Percentiles rank a stretch among this genome's conserved stretches.
phyloP scores from a whole-genome alignment of 73 alveolate genomes.

The Paraurostyla sp. region DNA sequence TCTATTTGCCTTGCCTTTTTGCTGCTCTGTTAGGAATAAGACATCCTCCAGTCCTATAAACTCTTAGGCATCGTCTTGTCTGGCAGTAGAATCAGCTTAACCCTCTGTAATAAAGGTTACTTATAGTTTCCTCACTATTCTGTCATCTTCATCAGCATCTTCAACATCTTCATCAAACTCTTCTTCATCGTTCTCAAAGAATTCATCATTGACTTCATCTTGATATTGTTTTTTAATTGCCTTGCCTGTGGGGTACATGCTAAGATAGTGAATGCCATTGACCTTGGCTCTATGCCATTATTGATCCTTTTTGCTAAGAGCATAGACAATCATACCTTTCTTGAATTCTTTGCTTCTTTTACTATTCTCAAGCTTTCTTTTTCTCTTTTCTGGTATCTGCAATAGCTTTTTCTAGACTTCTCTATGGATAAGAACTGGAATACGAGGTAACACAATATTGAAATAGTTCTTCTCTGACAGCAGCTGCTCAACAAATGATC shows the following conservation, averaged over 20 bases:
- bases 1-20: too few relatives aligned
- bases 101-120: conserved; percentile 20
- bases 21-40: too few relatives aligned
- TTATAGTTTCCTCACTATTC: conserved; percentile 28
- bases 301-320: conserved; percentile 37
- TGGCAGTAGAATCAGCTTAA: not conserved
- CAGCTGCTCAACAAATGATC: conserved; percentile 84
- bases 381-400: conserved; percentile 61
- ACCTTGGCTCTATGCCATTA: conserved; percentile 61
- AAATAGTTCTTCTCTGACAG: conserved; percentile 83
- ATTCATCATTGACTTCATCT: conserved; percentile 20
- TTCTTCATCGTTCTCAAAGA: not conserved
- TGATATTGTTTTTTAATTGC: not conserved
- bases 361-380: conserved; percentile 46
- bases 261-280: conserved; percentile 7
- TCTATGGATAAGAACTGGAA: conserved; percentile 71
- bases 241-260: not conserved
- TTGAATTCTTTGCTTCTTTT: not conserved
- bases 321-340: conserved; percentile 14
- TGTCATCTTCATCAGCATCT: conserved; percentile 36
- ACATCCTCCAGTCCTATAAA: conserved; percentile 54
- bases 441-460: conserved; percentile 87
- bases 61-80: conserved; percentile 24
- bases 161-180: conserved; percentile 55
- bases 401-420: conserved; percentile 59